These are phyloP conservation scores for Salix caprea DNA, from an alignment of 345 rosid genomes.

Conservation along the genomic window DNA sequence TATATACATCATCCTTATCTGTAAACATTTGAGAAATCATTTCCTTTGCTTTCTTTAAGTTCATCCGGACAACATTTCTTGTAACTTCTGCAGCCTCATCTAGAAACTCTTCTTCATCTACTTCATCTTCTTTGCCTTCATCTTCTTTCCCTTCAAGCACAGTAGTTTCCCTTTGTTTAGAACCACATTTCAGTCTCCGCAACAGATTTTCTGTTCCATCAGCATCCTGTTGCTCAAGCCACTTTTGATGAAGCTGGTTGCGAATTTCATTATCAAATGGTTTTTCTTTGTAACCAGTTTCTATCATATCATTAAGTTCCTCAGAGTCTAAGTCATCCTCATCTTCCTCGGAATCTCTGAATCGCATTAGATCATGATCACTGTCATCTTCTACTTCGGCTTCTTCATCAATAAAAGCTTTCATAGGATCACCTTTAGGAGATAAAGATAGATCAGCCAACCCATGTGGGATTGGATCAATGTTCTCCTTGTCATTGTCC, in stretches of 20 bases:
- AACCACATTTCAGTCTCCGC: constrained; percentile 59
- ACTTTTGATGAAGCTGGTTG: constrained; percentile 82
- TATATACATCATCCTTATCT: constrained; percentile 67
- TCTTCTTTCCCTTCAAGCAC: constrained; percentile 46
- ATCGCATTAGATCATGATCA: constrained; percentile 65
- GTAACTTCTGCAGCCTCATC: constrained; percentile 44
- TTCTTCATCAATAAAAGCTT: constrained; percentile 81
- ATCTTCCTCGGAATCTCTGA: constrained; percentile 67
- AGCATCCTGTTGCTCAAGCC: constrained; percentile 90
- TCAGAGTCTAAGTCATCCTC: constrained; percentile 60
- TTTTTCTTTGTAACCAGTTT: constrained; percentile 62
- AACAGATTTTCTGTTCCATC: constrained; percentile 75
- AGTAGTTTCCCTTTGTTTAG: constrained; percentile 36
- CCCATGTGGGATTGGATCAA: constrained; percentile 30
- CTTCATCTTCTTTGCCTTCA: constrained; percentile 36
- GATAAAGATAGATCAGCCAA: constrained; percentile 33
- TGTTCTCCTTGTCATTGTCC: constrained; percentile 58
- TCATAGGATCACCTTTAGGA: constrained; percentile 65
- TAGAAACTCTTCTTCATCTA: constrained; percentile 35
- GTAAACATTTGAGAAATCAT: constrained; percentile 86
- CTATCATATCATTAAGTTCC: constrained; percentile 75
- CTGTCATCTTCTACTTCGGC: constrained; percentile 97
- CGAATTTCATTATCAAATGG: constrained; percentile 68
- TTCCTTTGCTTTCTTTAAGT: constrained; percentile 72
- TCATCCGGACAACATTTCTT: constrained; percentile 44